Conservation (phyloP, 768 basidiomycete species). For the Gyrodon lividus region DNA sequence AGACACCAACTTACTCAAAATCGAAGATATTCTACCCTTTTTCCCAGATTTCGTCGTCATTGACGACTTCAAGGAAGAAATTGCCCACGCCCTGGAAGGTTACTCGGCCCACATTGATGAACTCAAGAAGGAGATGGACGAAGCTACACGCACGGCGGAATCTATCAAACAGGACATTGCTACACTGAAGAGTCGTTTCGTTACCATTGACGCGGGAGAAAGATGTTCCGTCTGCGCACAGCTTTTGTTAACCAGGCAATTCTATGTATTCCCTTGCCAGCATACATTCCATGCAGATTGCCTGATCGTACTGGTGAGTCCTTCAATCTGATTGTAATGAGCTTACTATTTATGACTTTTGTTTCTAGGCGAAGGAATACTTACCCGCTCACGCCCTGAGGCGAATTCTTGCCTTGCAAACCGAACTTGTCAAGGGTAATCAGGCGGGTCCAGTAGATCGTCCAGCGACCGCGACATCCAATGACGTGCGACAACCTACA, state of each 20-base stretch:
- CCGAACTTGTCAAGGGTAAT: constrained; percentile 67
- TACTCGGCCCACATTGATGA: constrained; percentile 90
- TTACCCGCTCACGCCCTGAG: constrained; percentile 79
- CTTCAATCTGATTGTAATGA: not conserved
- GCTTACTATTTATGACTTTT: not conserved
- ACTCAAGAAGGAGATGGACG: constrained; percentile 94
- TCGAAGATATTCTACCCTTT: constrained; percentile 98
- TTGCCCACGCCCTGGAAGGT: constrained; percentile 91
- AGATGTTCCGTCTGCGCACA: constrained; percentile 80
- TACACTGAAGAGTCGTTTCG: constrained; percentile 82
- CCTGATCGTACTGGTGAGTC: constrained; percentile 84
- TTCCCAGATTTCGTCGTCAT: constrained; percentile 99
- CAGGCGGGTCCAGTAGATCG: constrained; percentile 34
- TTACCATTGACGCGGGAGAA: constrained; percentile 87
- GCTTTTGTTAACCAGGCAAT: constrained; percentile 81
- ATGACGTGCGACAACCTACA: constrained; percentile 42
- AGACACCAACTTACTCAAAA: constrained; percentile 91
- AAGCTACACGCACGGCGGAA: constrained; percentile 88
- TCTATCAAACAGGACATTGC: constrained; percentile 91
- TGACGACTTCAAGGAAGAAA: constrained; percentile 99
- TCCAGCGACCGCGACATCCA: constrained; percentile 31
- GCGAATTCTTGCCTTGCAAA: constrained; percentile 83
- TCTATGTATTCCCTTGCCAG: constrained; percentile 98
- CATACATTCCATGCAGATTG: constrained; percentile 98
- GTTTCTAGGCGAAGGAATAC: constrained; percentile 82